Evolutionary conservation across 2,329 filamentous ascomycete genomes (phyloP).

Genomic region (Daldinia eschscholtzii): DNA sequence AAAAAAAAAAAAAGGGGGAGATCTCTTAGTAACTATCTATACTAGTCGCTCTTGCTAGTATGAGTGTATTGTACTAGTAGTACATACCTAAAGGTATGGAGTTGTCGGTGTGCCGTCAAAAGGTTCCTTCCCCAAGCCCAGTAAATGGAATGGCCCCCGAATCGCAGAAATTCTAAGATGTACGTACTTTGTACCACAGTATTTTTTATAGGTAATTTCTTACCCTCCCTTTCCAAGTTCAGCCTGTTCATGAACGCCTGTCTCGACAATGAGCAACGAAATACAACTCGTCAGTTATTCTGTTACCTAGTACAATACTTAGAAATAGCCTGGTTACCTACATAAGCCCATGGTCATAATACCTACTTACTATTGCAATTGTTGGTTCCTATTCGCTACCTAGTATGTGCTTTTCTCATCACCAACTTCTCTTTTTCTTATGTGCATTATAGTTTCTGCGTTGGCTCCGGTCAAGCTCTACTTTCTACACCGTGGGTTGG

Average conservation of each 20-base stretch:
- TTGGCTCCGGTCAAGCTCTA: slow-evolving; percentile 18
- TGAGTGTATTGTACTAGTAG: not conserved
- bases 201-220: slow-evolving; percentile 8
- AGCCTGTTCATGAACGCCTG: slow-evolving; percentile 39
- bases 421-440: slow-evolving; percentile 18
- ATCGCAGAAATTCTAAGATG: slow-evolving; percentile 4
- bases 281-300: slow-evolving; percentile 18
- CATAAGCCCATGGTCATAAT: slow-evolving; percentile 8
- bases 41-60: no score
- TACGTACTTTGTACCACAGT: not conserved
- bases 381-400: not conserved
- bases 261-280: slow-evolving; percentile 27
- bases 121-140: slow-evolving; percentile 25
- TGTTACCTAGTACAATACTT: not conserved
- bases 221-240: slow-evolving; percentile 33
- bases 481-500: slow-evolving; percentile 37
- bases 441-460: slow-evolving; percentile 8
- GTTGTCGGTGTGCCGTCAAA: slow-evolving; percentile 38
- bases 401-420: slow-evolving; percentile 4
- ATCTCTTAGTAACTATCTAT: slow-evolving; percentile 27
- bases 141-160: no score
- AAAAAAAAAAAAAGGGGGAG: slow-evolving; percentile 10
- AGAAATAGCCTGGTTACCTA: slow-evolving; percentile 22
- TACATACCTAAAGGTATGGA: not conserved
- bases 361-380: not conserved